A percentile compares a stretch with the other conserved stretches of the same genome.
Evolutionary conservation across 1,284 basidiomycete species (phyloP).

Genomic region (Baeospora myosura): DNA sequence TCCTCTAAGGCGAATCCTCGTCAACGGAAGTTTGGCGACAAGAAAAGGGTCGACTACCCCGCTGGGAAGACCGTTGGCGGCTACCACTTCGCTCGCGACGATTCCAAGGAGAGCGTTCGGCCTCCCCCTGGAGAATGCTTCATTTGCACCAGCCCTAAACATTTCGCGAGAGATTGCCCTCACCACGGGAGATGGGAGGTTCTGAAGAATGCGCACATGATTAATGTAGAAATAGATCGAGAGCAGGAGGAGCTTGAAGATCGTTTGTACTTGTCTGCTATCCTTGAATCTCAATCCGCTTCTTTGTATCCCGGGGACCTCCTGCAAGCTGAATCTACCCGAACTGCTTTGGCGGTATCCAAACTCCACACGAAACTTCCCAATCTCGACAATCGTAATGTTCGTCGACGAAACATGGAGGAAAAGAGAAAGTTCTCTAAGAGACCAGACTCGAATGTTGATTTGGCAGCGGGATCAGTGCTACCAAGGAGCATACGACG

Average conservation of each 20-base stretch:
- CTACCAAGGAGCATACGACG: not conserved
- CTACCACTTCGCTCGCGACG: slow-evolving; percentile 9
- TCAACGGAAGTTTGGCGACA: not conserved
- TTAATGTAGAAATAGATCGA: not conserved
- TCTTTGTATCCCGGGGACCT: not conserved
- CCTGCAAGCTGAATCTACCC: no score
- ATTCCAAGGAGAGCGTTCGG: not conserved
- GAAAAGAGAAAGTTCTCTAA: not conserved
- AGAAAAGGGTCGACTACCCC: slow-evolving; percentile 3
- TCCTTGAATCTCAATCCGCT: not conserved
- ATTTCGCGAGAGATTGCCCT: slow-evolving; percentile 9
- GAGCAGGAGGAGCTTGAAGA: not conserved
- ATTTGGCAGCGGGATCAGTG: no score
- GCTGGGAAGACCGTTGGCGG: slow-evolving; percentile 3
- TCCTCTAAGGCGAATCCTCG: not conserved
- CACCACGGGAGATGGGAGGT: slow-evolving; percentile 8
- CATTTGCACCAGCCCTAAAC: slow-evolving; percentile 12
- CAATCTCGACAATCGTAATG: not conserved
- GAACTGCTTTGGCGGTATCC: no score
- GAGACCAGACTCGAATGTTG: not conserved
- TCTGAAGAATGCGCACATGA: slow-evolving; percentile 4
- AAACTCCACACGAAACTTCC: not conserved
- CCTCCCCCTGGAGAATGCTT: slow-evolving; percentile 6
- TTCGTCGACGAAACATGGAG: not conserved
- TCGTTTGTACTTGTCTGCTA: slow-evolving; percentile 7